Evolutionary conservation across 2,329 filamentous ascomycete species (phyloP).

Genomic region (Xylariales sp.): DNA sequence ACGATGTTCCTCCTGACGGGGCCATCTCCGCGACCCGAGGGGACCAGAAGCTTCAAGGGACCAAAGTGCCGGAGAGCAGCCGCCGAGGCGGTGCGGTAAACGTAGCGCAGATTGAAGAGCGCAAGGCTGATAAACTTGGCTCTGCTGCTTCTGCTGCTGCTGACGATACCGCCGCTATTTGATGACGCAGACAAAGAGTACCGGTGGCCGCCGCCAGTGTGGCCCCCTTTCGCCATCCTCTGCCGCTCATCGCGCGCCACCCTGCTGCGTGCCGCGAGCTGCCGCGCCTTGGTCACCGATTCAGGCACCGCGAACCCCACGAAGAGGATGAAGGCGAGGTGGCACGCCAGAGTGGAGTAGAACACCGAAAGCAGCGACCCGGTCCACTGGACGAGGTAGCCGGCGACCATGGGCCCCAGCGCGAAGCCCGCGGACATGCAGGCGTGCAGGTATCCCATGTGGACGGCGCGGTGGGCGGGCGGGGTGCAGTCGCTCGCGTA

Average conservation of each 20-base stretch:
- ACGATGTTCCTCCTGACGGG: slow-evolving; percentile 76
- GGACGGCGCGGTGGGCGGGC: slow-evolving; percentile 72
- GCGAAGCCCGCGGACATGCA: slow-evolving; percentile 88
- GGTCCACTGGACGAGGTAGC: slow-evolving; percentile 72
- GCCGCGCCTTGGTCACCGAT: slow-evolving; percentile 71
- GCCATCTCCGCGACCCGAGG: slow-evolving; percentile 58
- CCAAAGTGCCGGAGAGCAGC: slow-evolving; percentile 60
- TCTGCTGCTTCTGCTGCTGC: no score
- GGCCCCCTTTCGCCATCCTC: slow-evolving; percentile 13
- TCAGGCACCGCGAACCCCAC: slow-evolving; percentile 74
- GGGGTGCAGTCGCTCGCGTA: slow-evolving; percentile 88
- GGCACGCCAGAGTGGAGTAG: slow-evolving; percentile 71
- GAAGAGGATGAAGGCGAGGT: slow-evolving; percentile 69
- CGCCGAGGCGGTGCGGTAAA: slow-evolving; percentile 23
- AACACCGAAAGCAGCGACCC: slow-evolving; percentile 78
- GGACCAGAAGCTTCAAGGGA: slow-evolving; percentile 74
- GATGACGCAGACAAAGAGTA: no score
- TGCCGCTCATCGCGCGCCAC: slow-evolving; percentile 40
- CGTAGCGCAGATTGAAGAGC: slow-evolving; percentile 14
- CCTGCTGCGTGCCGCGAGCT: slow-evolving; percentile 66
- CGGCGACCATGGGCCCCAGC: slow-evolving; percentile 76
- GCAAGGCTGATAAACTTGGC: no score
- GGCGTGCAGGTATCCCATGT: slow-evolving; percentile 86
- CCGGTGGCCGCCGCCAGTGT: slow-evolving; percentile 13
- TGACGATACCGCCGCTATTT: no score